Base-by-base conservation (phyloP, 2,329 filamentous ascomycete genomes). In the Fusarium burgessii region DNA sequence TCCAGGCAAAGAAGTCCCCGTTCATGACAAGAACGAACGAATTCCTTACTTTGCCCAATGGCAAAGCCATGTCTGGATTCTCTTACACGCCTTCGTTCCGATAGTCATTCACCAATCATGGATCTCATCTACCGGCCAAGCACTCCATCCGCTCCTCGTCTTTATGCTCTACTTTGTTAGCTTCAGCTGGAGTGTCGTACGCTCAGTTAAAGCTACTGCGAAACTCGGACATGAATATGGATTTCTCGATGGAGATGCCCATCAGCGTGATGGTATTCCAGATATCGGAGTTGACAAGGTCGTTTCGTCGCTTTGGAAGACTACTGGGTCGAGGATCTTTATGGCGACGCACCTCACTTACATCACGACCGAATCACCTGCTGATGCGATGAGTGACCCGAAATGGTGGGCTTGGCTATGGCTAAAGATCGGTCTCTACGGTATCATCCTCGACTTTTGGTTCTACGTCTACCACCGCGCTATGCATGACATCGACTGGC, bases 371-470 rank as follows among this genome's bases (percentile, higher is more conserved):
- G 56, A 66, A 13, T 58, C 67, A 2, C 67, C 67, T 11, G n/a
- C 17, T 55, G 58, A 46, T 20, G 32, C 27, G 2, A 61, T 62
- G 56, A 62, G 56, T 12, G 18, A 43, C 2, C 33, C 23, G 14
- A 55, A 32, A 6, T 64, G 47, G 29, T 40, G 42, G 51, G 38
- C 51, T 13, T 66, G 60, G 67, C 33, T 70, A 3, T 70, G 43
- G 29, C 18, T 70, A 1, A 55, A 70, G 12, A 70, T 70, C 6
- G 67, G 67, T 17, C 45, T 70, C 2, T 70, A 70, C 4, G 65
- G 65, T 6, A 65, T 70, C 6, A 43, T 70, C 10, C 66, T 70
- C 6, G 67, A 70, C 49, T 70, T 70, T 20, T 70, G 67, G 67
- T 70, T 70, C 23, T 70, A 70, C 25, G 33, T 69, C 0, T 70